Conservation (phyloP, 257 asterid species). For the Solanum ossicruentum region DNA sequence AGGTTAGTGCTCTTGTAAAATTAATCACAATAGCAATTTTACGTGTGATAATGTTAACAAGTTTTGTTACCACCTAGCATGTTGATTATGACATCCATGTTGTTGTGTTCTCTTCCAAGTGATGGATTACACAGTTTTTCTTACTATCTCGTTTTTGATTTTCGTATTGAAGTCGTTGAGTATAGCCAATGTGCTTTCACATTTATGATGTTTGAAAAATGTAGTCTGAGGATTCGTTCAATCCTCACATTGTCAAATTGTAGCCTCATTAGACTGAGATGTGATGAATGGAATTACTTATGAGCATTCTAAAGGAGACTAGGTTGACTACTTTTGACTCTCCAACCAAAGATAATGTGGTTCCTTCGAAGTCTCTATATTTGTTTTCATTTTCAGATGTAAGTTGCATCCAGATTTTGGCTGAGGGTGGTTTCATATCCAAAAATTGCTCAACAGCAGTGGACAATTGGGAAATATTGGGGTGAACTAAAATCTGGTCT, state of each 20-base stretch:
- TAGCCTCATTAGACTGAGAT: background rate
- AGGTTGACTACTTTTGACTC: background rate
- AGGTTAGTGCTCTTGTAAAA: constrained; percentile 19
- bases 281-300: background rate
- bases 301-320: background rate
- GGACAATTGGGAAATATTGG: background rate
- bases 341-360: background rate
- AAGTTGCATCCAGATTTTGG: background rate
- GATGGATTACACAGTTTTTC: background rate
- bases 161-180: background rate
- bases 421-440: background rate
- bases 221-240: background rate
- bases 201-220: background rate
- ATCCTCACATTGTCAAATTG: background rate
- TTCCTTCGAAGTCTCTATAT: background rate
- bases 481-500: background rate
- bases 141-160: background rate
- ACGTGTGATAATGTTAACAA: constrained; percentile 24
- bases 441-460: background rate
- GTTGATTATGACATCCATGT: background rate
- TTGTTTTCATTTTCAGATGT: background rate
- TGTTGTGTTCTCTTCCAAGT: background rate
- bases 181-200: background rate
- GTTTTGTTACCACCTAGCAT: background rate
- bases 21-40: constrained; percentile 13